These are phyloP conservation scores for Cytospora piceicola DNA, from an alignment of 2,329 filamentous ascomycete genomes.

Conservation along the genomic window DNA sequence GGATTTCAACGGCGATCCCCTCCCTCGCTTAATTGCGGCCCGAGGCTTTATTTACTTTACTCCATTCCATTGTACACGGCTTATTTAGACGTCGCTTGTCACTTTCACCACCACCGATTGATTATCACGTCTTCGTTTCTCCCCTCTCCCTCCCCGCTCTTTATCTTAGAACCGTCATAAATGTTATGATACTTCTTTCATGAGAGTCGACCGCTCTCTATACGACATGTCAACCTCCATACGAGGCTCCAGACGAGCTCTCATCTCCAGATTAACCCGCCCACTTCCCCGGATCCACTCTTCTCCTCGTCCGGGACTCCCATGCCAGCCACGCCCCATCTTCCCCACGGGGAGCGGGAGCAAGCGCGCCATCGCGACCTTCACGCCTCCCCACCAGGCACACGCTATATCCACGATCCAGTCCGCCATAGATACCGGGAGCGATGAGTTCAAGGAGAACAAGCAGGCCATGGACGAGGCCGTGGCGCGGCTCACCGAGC, in stretches of 20 bases:
- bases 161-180: constrained; percentile 3
- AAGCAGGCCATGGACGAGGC: constrained; percentile 75
- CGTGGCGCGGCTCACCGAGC: constrained; percentile 66
- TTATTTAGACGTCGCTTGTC: constrained; percentile 3
- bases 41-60: constrained; percentile 21
- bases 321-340: constrained; percentile 26
- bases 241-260: constrained; percentile 17
- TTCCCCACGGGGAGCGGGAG: constrained; percentile 30
- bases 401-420: constrained; percentile 80
- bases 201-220: constrained; percentile 8
- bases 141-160: neutral
- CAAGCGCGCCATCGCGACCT: constrained; percentile 65
- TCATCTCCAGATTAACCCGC: constrained; percentile 16
- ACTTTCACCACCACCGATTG: neutral
- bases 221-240: constrained; percentile 21
- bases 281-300: constrained; percentile 30
- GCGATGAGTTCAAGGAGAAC: constrained; percentile 82
- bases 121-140: neutral
- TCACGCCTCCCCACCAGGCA: constrained; percentile 81
- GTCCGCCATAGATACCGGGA: constrained; percentile 75
- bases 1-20: constrained; percentile 14
- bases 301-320: constrained; percentile 17
- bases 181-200: constrained; percentile 7
- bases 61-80: no score
- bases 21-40: constrained; percentile 28